Conservation (phyloP, 2,329 filamentous ascomycete genomes). For the Parastagonospora nodorum region DNA sequence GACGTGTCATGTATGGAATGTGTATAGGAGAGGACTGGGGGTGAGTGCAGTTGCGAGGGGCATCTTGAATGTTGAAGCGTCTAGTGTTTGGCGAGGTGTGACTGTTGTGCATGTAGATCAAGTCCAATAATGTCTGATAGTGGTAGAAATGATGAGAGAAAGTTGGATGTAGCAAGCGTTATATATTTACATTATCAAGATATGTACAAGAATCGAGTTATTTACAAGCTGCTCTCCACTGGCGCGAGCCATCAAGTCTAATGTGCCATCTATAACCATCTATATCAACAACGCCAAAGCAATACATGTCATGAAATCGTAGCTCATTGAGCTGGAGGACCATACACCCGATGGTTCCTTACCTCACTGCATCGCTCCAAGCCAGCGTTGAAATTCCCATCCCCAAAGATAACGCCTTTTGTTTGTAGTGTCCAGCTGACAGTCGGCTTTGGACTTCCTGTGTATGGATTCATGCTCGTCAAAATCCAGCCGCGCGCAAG, state of each 20-base stretch:
- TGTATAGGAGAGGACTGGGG: too few relatives aligned
- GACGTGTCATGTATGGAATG: too few relatives aligned
- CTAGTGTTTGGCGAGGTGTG: too few relatives aligned
- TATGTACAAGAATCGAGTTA: too few relatives aligned
- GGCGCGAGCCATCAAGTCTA: neutral
- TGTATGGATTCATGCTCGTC: slow-evolving; percentile 37
- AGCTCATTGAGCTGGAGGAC: slow-evolving; percentile 9
- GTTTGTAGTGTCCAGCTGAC: slow-evolving; percentile 48
- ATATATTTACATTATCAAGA: too few relatives aligned
- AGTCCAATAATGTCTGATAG: too few relatives aligned
- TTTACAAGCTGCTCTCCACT: neutral
- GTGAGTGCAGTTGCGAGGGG: too few relatives aligned
- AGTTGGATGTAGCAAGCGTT: too few relatives aligned
- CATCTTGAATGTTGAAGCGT: too few relatives aligned
- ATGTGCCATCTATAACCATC: neutral
- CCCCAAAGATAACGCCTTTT: slow-evolving; percentile 50
- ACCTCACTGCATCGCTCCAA: slow-evolving; percentile 17
- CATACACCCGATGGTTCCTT: slow-evolving; percentile 32
- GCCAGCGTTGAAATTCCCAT: slow-evolving; percentile 25
- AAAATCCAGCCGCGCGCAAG: slow-evolving; percentile 47
- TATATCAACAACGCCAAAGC: neutral
- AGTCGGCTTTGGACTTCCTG: slow-evolving; percentile 20
- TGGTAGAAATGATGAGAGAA: too few relatives aligned
- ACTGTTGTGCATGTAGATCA: too few relatives aligned
- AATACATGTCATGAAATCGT: neutral